Evolutionary conservation across 345 rosid species (phyloP).

Genomic region (Fremontodendron californicum): DNA sequence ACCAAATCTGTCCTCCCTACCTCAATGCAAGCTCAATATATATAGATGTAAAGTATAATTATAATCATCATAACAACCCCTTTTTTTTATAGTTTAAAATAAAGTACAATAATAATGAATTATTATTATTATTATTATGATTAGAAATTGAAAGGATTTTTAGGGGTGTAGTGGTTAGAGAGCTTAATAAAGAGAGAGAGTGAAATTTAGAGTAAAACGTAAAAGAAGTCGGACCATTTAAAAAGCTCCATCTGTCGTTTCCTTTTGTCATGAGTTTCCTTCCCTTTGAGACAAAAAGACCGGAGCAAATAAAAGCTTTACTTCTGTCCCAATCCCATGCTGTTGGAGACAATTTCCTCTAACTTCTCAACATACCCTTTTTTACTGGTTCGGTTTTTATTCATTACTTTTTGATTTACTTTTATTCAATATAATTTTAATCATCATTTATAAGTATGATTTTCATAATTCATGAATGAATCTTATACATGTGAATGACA

Average conservation of each 20-base stretch:
- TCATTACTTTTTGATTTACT: neutral
- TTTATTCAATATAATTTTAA: neutral
- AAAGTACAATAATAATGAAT: neutral
- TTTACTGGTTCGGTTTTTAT: too few species aligned
- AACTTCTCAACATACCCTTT: neutral
- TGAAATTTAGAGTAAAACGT: constrained; percentile 18
- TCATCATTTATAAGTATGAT: neutral
- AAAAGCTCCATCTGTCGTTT: constrained; percentile 44
- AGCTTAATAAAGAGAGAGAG: neutral
- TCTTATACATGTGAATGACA: too few species aligned
- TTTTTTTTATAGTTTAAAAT: neutral
- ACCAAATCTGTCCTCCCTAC: constrained; percentile 4
- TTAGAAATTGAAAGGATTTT: neutral
- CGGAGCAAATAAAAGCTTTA: neutral
- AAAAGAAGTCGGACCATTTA: constrained; percentile 24
- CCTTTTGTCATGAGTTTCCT: constrained; percentile 20
- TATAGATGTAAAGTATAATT: constrained; percentile 6
- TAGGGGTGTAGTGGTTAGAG: neutral
- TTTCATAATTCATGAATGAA: too few species aligned
- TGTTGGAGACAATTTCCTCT: neutral
- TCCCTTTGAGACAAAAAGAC: neutral
- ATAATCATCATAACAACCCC: neutral
- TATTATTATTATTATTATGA: neutral
- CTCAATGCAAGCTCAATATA: constrained; percentile 19
- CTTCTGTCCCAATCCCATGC: constrained; percentile 7